Evolutionary conservation across 1,284 basidiomycete species (phyloP).

Genomic region (Vanrija humicola): DNA sequence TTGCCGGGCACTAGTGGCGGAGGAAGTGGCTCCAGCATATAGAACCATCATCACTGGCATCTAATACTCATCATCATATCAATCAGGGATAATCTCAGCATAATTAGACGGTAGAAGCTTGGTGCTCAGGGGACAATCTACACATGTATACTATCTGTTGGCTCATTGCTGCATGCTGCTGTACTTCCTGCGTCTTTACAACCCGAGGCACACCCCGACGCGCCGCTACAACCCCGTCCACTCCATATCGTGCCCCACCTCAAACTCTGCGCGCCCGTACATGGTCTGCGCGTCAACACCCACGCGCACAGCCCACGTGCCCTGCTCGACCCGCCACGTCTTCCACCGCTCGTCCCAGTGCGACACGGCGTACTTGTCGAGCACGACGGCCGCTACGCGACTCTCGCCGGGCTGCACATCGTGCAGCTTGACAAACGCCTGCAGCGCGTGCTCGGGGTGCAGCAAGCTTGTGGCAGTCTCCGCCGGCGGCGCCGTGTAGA

Average conservation of each 20-base stretch:
- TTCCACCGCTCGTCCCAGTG: conserved; percentile 46
- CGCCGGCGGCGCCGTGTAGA: conserved; percentile 25
- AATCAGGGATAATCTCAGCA: no score
- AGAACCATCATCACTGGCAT: no score
- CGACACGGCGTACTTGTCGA: conserved; percentile 48
- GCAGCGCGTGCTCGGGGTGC: conserved; percentile 38
- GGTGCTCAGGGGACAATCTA: background rate
- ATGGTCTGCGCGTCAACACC: conserved; percentile 32
- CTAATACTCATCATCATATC: background rate
- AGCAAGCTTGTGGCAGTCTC: conserved; percentile 26
- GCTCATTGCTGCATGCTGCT: no score
- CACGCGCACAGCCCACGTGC: conserved; percentile 37
- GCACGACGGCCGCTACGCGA: conserved; percentile 26
- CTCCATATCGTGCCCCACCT: conserved; percentile 26
- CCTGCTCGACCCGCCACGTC: conserved; percentile 37
- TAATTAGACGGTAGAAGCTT: background rate
- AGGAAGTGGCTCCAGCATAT: no score
- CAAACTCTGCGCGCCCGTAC: conserved; percentile 23
- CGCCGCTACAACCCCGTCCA: conserved; percentile 28
- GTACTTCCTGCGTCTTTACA: background rate
- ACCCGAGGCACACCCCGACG: no score
- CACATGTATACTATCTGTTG: background rate
- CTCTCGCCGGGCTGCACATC: conserved; percentile 30
- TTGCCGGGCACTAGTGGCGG: background rate
- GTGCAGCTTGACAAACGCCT: conserved; percentile 38